Percentiles rank a stretch among this genome's conserved stretches.
Evolutionary conservation across 2,329 filamentous ascomycete genomes (phyloP).

Genomic region (Trichoderma semiorbis): DNA sequence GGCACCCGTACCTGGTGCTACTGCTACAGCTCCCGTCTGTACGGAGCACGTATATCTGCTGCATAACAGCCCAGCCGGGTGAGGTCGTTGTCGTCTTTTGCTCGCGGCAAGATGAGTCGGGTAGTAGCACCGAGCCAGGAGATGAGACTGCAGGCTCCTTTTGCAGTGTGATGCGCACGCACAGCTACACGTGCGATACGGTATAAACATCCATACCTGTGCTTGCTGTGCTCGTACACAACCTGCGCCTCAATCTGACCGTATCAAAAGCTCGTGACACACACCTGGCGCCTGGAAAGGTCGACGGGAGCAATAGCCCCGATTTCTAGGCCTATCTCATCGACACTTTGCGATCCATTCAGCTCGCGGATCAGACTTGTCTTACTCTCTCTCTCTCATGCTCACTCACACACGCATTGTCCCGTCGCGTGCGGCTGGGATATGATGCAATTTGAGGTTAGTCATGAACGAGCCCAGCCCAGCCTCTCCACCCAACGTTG

Average conservation of each 20-base stretch:
- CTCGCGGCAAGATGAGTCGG: not conserved
- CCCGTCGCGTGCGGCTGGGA: constrained; percentile 1
- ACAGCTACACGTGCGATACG: not conserved
- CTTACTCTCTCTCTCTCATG: not conserved
- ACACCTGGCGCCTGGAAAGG: not conserved
- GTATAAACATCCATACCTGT: not conserved
- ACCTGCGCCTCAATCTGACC: not conserved
- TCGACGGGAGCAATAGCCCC: not conserved
- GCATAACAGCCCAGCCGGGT: not conserved
- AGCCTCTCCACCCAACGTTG: not conserved
- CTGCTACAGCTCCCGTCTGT: not conserved
- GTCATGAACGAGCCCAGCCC: not conserved
- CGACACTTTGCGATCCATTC: not conserved
- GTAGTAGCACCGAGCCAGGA: constrained; percentile 6
- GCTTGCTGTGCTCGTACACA: not conserved
- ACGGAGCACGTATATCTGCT: not conserved
- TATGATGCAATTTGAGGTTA: not conserved
- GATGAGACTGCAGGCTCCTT: not conserved
- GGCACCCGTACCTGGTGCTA: not conserved
- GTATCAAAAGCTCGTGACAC: not conserved
- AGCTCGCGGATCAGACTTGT: not conserved
- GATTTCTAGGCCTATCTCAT: not conserved
- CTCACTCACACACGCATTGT: not conserved
- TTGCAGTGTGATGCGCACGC: not conserved
- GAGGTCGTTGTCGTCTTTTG: not conserved